These are phyloP conservation scores for Crotalaria pallida DNA, from an alignment of 306 rosid genomes.

Conservation along the genomic window DNA sequence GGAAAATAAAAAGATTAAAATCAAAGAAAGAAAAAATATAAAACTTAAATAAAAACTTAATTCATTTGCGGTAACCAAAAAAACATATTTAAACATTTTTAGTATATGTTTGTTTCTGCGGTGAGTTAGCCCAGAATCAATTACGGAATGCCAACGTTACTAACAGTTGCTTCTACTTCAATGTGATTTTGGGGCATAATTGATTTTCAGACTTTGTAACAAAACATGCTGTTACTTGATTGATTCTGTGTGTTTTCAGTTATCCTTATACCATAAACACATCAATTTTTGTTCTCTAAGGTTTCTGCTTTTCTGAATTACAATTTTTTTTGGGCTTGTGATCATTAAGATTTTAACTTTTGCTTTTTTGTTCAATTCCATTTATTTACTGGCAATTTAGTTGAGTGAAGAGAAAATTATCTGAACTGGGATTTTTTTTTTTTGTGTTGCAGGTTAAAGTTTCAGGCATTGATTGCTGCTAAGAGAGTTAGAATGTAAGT, in stretches of 20 bases:
- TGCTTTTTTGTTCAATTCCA: background rate
- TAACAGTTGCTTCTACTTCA: too few species aligned
- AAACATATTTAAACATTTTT: too few species aligned
- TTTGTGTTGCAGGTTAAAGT: constrained; percentile 30
- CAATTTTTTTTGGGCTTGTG: background rate
- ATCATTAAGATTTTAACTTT: background rate
- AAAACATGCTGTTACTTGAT: background rate
- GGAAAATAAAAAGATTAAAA: too few species aligned
- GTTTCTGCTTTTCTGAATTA: background rate
- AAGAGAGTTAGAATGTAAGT: constrained; percentile 5
- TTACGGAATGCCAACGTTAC: too few species aligned
- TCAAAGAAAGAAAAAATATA: too few species aligned
- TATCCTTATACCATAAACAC: background rate
- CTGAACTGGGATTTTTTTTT: background rate
- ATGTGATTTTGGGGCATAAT: too few species aligned
- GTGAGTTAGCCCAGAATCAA: too few species aligned
- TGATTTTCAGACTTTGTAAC: too few species aligned
- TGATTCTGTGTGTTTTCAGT: background rate
- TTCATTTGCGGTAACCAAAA: too few species aligned
- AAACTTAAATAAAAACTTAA: too few species aligned
- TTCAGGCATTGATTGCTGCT: constrained; percentile 19
- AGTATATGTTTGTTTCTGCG: too few species aligned
- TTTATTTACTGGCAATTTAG: background rate
- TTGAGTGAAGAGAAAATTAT: constrained; percentile 13
- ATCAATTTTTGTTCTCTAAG: background rate